Base-by-base conservation (phyloP, 306 rosid species). In the Corylus americana region DNA sequence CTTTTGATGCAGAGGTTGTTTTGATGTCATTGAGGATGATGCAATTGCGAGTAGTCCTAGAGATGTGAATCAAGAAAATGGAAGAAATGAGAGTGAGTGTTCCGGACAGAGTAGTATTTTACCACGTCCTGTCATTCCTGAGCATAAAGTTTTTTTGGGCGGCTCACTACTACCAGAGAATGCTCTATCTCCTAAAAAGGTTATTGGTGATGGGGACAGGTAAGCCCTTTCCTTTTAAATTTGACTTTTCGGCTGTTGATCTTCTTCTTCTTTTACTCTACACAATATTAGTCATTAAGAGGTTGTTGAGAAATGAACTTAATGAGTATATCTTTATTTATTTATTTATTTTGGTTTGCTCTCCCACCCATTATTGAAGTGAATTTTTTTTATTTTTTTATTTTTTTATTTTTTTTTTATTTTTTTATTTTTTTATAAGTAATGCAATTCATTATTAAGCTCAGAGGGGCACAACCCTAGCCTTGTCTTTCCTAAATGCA, bases 1-100 rank as follows among this genome's bases (percentile, higher is more conserved):
- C 49, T 45, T 74, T 74, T 77, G 42, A 72, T 85, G 90, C 94
- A 94, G 98, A 87, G 91, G 91, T 80, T 91, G 96, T 82, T 90
- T 89, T 83, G 97, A 92, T 86, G 68, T 89, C 42, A 58, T 78
- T 51, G 93, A 89, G 82, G 92, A 89, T 35, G 93, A 89, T 76
- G 86, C 14, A 77, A 91, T 72, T 84, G 78, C 79, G 39, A 85
- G 78, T 70, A 90, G 93, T 81, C 94, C 90, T 37, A 85, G 77
- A 78, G 81, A 78, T 77, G 71, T 59, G 62, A 83, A 77, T 80
- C 85, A 72, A 70, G 94, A 87, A 81, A 81, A 82, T 88, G 95
- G 91, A 78, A 86, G 87, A 85, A 76, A 37, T 58, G 83, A 82
- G 70, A 87, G 81, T 74, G 96, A 81, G 85, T 80, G 82, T 57